A percentile compares a stretch with the other conserved stretches of the same genome.
These are phyloP conservation scores for Chaetomium sp. DNA, from an alignment of 2,329 filamentous ascomycete species.

Conservation along the genomic window DNA sequence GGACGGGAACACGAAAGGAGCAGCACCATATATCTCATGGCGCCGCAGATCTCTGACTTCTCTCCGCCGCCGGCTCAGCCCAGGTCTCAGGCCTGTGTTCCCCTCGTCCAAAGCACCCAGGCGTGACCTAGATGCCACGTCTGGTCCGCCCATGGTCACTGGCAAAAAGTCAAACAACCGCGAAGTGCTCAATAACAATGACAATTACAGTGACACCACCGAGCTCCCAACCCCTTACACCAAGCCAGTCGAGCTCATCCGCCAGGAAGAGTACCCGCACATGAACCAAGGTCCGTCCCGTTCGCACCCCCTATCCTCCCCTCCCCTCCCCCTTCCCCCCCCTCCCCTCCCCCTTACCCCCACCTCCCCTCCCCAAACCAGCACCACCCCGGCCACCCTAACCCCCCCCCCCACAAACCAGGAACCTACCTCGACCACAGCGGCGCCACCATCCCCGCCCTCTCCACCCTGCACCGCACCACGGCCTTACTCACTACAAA, in stretches of 20 bases:
- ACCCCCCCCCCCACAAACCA: conserved; percentile 24
- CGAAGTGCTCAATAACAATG: neutral
- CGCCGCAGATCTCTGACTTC: conserved; percentile 27
- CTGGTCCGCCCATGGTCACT: neutral
- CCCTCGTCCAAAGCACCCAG: neutral
- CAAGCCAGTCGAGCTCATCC: conserved; percentile 42
- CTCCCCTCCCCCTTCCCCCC: too few relatives aligned
- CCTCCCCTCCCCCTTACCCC: neutral
- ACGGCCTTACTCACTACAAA: conserved; percentile 56
- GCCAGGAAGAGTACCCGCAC: conserved; percentile 46
- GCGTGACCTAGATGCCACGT: neutral
- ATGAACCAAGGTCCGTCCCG: conserved; percentile 44
- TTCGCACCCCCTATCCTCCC: neutral
- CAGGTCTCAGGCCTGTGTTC: neutral
- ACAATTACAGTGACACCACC: neutral
- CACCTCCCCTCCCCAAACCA: too few relatives aligned
- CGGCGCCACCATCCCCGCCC: conserved; percentile 60
- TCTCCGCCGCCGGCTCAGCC: conserved; percentile 23
- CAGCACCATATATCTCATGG: conserved; percentile 17
- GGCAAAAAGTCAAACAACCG: neutral
- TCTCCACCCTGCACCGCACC: conserved; percentile 59
- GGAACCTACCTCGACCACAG: conserved; percentile 61
- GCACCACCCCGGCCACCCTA: conserved; percentile 20
- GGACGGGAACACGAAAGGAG: conserved; percentile 11
- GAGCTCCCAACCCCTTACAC: conserved; percentile 34